A percentile compares a stretch with the other conserved stretches of the same genome.
Evolutionary conservation across 1,139 yeast genomes (phyloP).

Genomic region (Geotrichum carabidarum): DNA sequence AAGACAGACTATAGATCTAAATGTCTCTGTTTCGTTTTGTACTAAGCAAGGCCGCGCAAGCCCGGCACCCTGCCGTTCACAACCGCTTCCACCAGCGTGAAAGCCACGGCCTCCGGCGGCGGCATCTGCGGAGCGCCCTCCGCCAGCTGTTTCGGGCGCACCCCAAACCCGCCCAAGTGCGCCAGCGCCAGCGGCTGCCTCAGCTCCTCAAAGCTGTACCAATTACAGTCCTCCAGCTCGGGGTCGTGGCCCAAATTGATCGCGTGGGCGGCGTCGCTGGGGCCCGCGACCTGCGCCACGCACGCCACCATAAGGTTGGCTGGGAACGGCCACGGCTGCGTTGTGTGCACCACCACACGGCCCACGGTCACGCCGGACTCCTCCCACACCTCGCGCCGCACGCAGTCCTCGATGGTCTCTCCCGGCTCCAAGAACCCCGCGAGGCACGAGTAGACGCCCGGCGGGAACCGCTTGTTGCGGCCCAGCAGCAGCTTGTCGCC

Average conservation of each 20-base stretch:
- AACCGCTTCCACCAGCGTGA: slow-evolving; percentile 40
- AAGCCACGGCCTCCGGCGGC: slow-evolving; percentile 49
- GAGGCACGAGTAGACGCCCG: slow-evolving; percentile 62
- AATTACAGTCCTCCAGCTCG: slow-evolving; percentile 75
- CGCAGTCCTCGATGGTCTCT: slow-evolving; percentile 85
- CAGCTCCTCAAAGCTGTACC: slow-evolving; percentile 64
- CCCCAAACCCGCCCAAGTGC: slow-evolving; percentile 14
- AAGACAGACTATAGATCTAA: background rate
- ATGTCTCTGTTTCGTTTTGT: background rate
- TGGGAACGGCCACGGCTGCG: slow-evolving; percentile 98
- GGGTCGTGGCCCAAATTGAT: slow-evolving; percentile 77
- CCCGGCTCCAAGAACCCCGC: slow-evolving; percentile 97
- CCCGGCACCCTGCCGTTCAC: slow-evolving; percentile 25
- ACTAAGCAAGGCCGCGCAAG: background rate
- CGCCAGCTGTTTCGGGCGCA: slow-evolving; percentile 26
- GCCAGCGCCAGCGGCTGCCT: slow-evolving; percentile 23
- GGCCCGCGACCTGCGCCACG: slow-evolving; percentile 61
- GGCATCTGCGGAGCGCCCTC: slow-evolving; percentile 42
- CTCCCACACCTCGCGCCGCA: slow-evolving; percentile 88
- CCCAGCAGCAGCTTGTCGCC: slow-evolving; percentile 67
- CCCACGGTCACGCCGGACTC: slow-evolving; percentile 80
- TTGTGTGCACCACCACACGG: slow-evolving; percentile 53
- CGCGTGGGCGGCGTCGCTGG: slow-evolving; percentile 44
- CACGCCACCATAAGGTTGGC: slow-evolving; percentile 92
- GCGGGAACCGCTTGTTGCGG: slow-evolving; percentile 54